Evolutionary conservation across 2,329 filamentous ascomycete genomes (phyloP).

Genomic region (Epichloe coenophiala): DNA sequence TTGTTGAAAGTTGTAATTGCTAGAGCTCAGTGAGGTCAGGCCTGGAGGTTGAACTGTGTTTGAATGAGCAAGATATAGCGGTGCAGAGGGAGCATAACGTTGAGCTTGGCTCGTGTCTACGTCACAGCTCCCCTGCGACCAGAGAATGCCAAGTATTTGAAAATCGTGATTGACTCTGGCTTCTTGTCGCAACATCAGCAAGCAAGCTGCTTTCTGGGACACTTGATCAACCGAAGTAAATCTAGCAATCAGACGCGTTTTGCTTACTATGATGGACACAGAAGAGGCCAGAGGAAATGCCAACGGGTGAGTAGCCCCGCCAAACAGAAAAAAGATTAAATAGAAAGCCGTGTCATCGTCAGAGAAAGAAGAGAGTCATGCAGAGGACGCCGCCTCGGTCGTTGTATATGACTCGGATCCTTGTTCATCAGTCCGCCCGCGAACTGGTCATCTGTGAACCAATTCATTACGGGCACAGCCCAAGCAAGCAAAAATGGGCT

Average conservation of each 20-base stretch:
- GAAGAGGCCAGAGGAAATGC: background rate
- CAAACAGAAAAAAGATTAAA: conserved; percentile 1
- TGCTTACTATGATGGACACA: no score
- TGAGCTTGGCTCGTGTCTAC: no score
- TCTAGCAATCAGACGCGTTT: no score
- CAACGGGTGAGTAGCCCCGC: no score
- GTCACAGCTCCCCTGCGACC: no score
- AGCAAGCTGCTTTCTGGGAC: no score
- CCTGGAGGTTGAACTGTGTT: background rate
- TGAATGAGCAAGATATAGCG: background rate
- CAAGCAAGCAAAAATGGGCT: conserved; percentile 3
- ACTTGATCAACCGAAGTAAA: no score
- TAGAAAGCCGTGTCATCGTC: conserved; percentile 19
- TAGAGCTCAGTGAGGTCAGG: background rate
- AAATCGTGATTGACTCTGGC: no score
- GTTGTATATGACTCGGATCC: conserved; percentile 17
- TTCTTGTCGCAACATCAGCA: no score
- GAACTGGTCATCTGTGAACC: conserved; percentile 3
- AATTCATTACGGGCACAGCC: conserved; percentile 1
- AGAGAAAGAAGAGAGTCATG: conserved; percentile 12
- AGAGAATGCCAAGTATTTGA: no score
- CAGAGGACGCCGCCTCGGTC: conserved; percentile 20
- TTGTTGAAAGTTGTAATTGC: background rate
- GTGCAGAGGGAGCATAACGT: background rate
- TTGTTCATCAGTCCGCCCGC: conserved; percentile 5